Base-by-base conservation (phyloP, 108 stramenopile species). In the Fistulifera pelliculosa region DNA sequence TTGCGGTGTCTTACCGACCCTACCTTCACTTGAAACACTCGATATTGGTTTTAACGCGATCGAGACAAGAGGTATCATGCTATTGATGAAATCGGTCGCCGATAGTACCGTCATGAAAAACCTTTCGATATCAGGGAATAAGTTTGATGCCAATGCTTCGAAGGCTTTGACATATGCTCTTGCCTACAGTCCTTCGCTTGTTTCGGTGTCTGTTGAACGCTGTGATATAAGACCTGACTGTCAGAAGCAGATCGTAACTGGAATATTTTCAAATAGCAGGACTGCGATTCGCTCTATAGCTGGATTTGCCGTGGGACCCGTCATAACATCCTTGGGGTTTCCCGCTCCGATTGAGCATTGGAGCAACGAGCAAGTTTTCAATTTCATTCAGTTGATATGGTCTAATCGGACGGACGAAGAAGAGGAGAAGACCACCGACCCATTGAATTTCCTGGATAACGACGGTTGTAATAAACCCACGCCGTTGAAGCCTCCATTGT, bases 361-460 rank as follows among this genome's bases (percentile, higher is more conserved):
- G 83, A 76, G 78, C 21, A 90, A 90, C 62, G 85, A 85, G 52
- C 89, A 90, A 56, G 79, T 87, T 40, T 60, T 90, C 45, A 90
- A 87, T 42, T 90, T 90, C 47, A 76, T 90, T 47, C 74, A 76
- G 50, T 53, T 84, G 7, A 90, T 90, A 83, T 90, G 84, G 82
- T 66, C 80, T 22, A 71, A 80, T 31, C 27, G 65, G 2, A 47
- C 25, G 14, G 52, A 54, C n/a, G 26, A 51, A 7, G 49, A 49
- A 24, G 42, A 47, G 1, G 72, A 74, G 28, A 51, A 54, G 38
- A 69, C 56, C 23, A 17, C 68, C 17, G 67, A 74, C 44, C 71
- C 71, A 6, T 41, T 77, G 39, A 54, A 66, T 56, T 70, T 73
- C 60, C 51, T 70, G 22, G 39, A 53, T 39, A 27, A 38, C 13